A percentile compares a stretch with the other conserved stretches of the same genome.
These are phyloP conservation scores for Periconia sp. DNA, from an alignment of 2,329 filamentous ascomycete genomes.

Conservation along the genomic window DNA sequence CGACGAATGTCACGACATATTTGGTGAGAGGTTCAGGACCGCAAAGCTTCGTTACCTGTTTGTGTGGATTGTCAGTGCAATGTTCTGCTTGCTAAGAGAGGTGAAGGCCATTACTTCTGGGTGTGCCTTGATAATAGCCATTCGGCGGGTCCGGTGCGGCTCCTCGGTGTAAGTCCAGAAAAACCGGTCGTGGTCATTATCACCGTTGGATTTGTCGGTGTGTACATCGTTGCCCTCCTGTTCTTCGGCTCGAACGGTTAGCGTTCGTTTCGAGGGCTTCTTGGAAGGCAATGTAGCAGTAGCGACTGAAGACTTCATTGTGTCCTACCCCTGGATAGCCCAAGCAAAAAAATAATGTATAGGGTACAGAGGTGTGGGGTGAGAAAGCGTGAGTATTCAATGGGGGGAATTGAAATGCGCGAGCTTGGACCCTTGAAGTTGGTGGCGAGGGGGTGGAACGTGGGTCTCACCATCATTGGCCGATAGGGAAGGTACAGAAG, in stretches of 20 bases:
- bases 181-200: conserved; percentile 62
- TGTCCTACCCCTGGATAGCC: not conserved
- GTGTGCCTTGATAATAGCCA: conserved; percentile 97
- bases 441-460: conserved; percentile 1
- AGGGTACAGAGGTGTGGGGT: not conserved
- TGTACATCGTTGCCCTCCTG: conserved; percentile 1
- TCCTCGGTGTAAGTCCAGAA: conserved; percentile 99
- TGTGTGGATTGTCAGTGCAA: conserved; percentile 1
- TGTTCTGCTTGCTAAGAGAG: not conserved
- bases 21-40: conserved; percentile 95
- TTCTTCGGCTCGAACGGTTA: conserved; percentile 24
- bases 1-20: conserved; percentile 83
- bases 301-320: conserved; percentile 42
- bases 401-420: not conserved
- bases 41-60: conserved; percentile 90
- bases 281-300: conserved; percentile 32
- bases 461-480: not conserved
- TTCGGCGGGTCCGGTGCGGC: conserved; percentile 84
- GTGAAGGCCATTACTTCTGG: conserved; percentile 68
- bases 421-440: not conserved
- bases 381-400: not conserved
- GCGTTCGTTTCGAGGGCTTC: conserved; percentile 24
- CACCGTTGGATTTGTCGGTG: conserved; percentile 7
- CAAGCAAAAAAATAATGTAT: not conserved
- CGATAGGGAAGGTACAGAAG: not conserved